Evolutionary conservation across 2,329 filamentous ascomycete genomes (phyloP).

Genomic region (Colletotrichum ledebouriae): DNA sequence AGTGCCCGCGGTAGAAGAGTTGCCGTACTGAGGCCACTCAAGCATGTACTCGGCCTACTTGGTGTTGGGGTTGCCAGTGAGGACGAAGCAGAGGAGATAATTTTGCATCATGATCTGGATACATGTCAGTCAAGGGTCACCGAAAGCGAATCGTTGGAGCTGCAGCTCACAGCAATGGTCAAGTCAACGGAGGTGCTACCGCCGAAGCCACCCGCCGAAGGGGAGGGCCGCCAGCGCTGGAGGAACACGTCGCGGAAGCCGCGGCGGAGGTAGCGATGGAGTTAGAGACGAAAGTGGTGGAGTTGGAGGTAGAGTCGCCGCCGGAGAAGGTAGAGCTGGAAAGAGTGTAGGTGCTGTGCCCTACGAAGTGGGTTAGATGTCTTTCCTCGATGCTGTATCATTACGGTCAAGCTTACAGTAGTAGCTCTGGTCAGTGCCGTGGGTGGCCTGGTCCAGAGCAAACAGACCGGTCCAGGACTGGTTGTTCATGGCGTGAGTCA

Average conservation of each 20-base stretch:
- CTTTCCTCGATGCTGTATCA: not conserved
- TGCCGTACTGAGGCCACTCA: conserved; percentile 33
- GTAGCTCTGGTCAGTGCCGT: conserved; percentile 31
- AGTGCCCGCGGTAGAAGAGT: conserved; percentile 16
- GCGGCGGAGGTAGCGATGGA: not conserved
- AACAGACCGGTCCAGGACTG: conserved; percentile 22
- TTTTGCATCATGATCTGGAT: conserved; percentile 30
- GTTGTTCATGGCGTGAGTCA: conserved; percentile 27
- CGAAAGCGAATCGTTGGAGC: too few species aligned
- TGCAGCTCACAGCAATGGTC: conserved; percentile 12
- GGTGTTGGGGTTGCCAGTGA: conserved; percentile 25
- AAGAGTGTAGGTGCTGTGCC: conserved; percentile 11
- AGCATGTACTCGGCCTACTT: conserved; percentile 27
- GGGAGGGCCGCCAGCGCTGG: conserved; percentile 1
- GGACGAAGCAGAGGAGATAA: conserved; percentile 20
- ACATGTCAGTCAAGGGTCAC: not conserved
- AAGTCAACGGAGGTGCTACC: conserved; percentile 19
- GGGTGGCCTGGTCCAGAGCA: conserved; percentile 11
- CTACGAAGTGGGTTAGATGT: not conserved
- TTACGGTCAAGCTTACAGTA: not conserved
- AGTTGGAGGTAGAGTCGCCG: conserved; percentile 10
- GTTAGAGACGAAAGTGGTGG: not conserved
- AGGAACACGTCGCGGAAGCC: not conserved
- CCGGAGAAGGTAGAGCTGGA: not conserved
- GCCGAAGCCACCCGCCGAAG: conserved; percentile 7